Evolutionary conservation across 257 asterid species (phyloP).

Genomic region (Thymus mandschuricus): DNA sequence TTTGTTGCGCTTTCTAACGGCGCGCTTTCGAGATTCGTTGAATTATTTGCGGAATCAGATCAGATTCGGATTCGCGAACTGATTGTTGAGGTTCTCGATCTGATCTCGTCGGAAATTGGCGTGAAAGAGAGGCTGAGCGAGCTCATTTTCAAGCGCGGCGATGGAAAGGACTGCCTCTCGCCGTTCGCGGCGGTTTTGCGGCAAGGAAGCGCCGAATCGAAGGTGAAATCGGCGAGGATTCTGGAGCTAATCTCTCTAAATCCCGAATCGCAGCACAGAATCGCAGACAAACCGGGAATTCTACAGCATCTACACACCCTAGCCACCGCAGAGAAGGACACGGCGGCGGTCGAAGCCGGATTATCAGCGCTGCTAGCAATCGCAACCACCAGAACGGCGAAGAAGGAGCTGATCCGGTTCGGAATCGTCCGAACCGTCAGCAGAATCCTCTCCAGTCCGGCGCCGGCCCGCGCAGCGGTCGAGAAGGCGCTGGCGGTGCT

Average conservation of each 20-base stretch:
- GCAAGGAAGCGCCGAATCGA: slow-evolving; percentile 57
- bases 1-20: slow-evolving; percentile 44
- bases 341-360: slow-evolving; percentile 49
- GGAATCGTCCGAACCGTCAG: slow-evolving; percentile 57
- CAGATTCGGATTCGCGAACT: slow-evolving; percentile 54
- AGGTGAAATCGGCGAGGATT: slow-evolving; percentile 60
- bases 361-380: slow-evolving; percentile 58
- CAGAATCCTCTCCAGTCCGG: slow-evolving; percentile 50
- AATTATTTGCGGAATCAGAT: slow-evolving; percentile 35
- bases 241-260: slow-evolving; percentile 53
- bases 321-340: slow-evolving; percentile 35
- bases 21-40: slow-evolving; percentile 44
- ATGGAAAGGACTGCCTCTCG: slow-evolving; percentile 38
- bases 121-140: slow-evolving; percentile 46
- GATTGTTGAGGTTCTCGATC: slow-evolving; percentile 56
- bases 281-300: slow-evolving; percentile 54
- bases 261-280: slow-evolving; percentile 58
- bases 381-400: slow-evolving; percentile 56
- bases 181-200: slow-evolving; percentile 45
- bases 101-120: slow-evolving; percentile 49
- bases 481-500: slow-evolving; percentile 59
- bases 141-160: slow-evolving; percentile 42
- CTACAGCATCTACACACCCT: slow-evolving; percentile 53
- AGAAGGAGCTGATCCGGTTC: slow-evolving; percentile 69
- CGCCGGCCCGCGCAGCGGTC: slow-evolving; percentile 37